Evolutionary conservation across 345 rosid species (phyloP).

Genomic region (Isatis tinctoria): DNA sequence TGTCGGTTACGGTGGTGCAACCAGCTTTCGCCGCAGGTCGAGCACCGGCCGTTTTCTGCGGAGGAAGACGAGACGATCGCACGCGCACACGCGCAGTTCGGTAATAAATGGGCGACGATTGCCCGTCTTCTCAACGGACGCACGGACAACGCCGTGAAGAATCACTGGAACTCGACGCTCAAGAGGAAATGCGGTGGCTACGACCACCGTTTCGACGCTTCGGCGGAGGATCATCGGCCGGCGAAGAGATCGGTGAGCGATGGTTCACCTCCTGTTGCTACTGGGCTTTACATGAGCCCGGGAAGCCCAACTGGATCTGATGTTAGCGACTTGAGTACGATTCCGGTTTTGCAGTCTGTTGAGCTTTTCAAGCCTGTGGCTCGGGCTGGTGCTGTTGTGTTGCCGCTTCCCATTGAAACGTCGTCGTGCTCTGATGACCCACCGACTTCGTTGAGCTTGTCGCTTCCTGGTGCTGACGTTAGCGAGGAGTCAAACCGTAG

Average conservation of each 20-base stretch:
- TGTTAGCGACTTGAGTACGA: constrained; percentile 52
- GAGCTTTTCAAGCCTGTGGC: constrained; percentile 50
- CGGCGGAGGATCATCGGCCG: constrained; percentile 43
- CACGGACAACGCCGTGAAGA: constrained; percentile 91
- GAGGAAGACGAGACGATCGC: constrained; percentile 77
- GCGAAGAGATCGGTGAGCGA: constrained; percentile 71
- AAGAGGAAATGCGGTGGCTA: constrained; percentile 55
- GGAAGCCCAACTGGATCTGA: constrained; percentile 79
- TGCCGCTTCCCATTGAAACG: constrained; percentile 33
- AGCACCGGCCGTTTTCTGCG: constrained; percentile 68
- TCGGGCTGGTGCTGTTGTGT: constrained; percentile 44
- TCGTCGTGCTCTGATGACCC: constrained; percentile 50
- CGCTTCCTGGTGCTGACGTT: constrained; percentile 55
- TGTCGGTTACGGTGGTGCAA: constrained; percentile 94
- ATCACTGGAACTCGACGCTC: constrained; percentile 96
- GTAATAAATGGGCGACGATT: constrained; percentile 96
- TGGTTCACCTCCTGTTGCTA: constrained; percentile 40
- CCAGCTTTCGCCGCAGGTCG: constrained; percentile 91
- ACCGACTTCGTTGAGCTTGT: constrained; percentile 56
- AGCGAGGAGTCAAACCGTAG: constrained; percentile 44
- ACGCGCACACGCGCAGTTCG: constrained; percentile 78
- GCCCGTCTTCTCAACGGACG: constrained; percentile 94
- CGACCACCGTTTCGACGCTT: constrained; percentile 9
- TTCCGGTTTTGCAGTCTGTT: constrained; percentile 36
- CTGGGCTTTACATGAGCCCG: constrained; percentile 60